Base-by-base conservation (phyloP, 768 basidiomycete species). In the Mrakia frigida region DNA sequence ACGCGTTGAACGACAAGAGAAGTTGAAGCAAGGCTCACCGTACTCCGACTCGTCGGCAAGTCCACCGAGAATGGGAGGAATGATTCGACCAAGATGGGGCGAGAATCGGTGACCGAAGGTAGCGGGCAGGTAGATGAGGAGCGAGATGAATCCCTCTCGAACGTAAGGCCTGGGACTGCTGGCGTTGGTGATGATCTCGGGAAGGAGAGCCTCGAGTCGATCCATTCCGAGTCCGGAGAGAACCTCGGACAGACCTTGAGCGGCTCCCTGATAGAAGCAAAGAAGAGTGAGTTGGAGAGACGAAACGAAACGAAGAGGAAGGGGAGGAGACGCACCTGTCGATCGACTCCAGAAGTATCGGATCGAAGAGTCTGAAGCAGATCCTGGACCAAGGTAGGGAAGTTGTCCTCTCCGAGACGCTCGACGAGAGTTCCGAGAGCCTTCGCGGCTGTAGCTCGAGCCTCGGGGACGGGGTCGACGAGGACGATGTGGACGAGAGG, bases 171-270 rank as follows among this genome's bases (percentile, higher is more conserved):
- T 87, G 1, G 93, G 91, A 67, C 93, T 95, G 79, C 92, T 89
- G 2, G 94, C 92, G 82, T 93, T 98, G 39, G 88, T 88, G 78
- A 99, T 90, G 81, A 99, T 94, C 79, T 96, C 93, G 0, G 97
- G 97, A 2, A 98, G 87, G 2, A 99, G 86, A 9, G 92, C 82
- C 82, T 99, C 97, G 79, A 99, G 87, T 65, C 94, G 88, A 78
- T 98, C 95, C 91, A 97, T 95, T n/a, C 97, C 97, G 41, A 98
- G 88, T 28, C 94, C 95, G 3, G 94, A 90, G 2, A 98, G 87
- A 11, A 98, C 94, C 84, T 98, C 97, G 77, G 92, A 92, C 63
- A 98, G 87, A 80, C 97, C 97, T 84, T 98, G 97, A 4, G 96
- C 96, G 0, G 97, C 96, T 77, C 96, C 97, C 85, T 50, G 46